phyloP scores from a whole-genome alignment of 108 stramenopile species.

The Aurantiochytrium sp. region DNA sequence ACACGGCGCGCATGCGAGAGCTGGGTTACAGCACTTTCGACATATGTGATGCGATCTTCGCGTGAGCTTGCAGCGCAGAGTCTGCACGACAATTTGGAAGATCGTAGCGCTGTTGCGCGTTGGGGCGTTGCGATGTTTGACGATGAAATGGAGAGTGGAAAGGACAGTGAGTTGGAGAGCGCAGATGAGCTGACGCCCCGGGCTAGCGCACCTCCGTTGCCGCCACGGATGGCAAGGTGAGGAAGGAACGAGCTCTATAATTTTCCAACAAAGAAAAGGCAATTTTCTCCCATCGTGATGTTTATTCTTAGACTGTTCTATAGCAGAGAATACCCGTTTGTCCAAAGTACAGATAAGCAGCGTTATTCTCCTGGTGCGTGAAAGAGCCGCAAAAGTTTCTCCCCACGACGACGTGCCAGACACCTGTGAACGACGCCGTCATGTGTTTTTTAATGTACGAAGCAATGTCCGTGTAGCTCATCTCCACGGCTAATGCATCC shows the following conservation, averaged over 20 bases:
- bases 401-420: constrained; percentile 13
- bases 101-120: neutral
- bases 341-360: constrained; percentile 18
- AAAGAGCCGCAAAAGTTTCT: constrained; percentile 8
- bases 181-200: too few species aligned
- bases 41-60: neutral
- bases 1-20: neutral
- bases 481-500: neutral
- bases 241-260: too few species aligned
- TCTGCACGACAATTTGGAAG: neutral
- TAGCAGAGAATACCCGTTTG: neutral
- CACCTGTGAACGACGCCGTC: neutral
- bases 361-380: constrained; percentile 4
- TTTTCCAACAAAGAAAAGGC: neutral
- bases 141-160: too few species aligned
- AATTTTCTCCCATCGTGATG: neutral
- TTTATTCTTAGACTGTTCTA: neutral
- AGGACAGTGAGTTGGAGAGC: too few species aligned
- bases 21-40: neutral
- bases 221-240: too few species aligned
- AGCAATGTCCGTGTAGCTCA: constrained; percentile 1
- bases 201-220: too few species aligned
- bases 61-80: neutral
- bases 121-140: neutral
- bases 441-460: constrained; percentile 14